phyloP scores from a whole-genome alignment of 2,329 filamentous ascomycete species.

The Aspergillus cejpii region DNA sequence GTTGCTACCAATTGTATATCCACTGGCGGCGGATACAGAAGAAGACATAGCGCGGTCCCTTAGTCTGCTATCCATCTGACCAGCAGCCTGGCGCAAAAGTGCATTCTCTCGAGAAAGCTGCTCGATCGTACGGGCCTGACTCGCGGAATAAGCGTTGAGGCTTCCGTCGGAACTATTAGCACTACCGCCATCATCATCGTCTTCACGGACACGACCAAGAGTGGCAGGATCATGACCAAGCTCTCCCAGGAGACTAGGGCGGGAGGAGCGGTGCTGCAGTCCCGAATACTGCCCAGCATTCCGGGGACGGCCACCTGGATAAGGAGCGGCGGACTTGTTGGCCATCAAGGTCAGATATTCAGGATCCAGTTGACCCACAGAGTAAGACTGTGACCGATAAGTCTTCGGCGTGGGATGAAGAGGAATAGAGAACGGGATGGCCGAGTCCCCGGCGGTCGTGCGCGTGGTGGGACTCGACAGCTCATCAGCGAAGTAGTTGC shows the following conservation, averaged over 20 bases:
- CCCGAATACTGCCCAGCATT: conserved; percentile 53
- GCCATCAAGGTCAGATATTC: conserved; percentile 44
- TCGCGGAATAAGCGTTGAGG: conserved; percentile 32
- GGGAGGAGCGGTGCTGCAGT: conserved; percentile 73
- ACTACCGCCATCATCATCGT: conserved; percentile 43
- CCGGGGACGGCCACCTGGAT: conserved; percentile 31
- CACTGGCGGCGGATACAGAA: conserved; percentile 32
- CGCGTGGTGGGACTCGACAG: conserved; percentile 46
- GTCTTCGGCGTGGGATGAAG: conserved; percentile 86
- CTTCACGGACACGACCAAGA: conserved; percentile 44
- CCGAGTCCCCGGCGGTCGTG: conserved; percentile 46
- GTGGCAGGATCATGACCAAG: conserved; percentile 42
- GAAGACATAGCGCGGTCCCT: conserved; percentile 40
- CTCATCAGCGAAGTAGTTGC: conserved; percentile 49
- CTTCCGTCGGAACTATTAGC: conserved; percentile 36
- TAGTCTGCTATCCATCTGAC: conserved; percentile 34
- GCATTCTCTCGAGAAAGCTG: conserved; percentile 45
- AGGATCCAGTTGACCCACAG: conserved; percentile 79
- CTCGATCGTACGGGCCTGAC: conserved; percentile 42
- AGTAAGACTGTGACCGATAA: conserved; percentile 93
- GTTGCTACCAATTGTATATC: conserved; percentile 28
- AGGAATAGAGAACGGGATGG: conserved; percentile 77
- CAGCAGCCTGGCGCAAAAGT: conserved; percentile 41
- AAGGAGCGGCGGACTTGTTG: conserved; percentile 27
- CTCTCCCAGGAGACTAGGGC: conserved; percentile 44